Percentiles rank a stretch among this genome's conserved stretches.
These are phyloP conservation scores for Xylaria multiplex DNA, from an alignment of 2,329 filamentous ascomycete genomes.

Conservation along the genomic window DNA sequence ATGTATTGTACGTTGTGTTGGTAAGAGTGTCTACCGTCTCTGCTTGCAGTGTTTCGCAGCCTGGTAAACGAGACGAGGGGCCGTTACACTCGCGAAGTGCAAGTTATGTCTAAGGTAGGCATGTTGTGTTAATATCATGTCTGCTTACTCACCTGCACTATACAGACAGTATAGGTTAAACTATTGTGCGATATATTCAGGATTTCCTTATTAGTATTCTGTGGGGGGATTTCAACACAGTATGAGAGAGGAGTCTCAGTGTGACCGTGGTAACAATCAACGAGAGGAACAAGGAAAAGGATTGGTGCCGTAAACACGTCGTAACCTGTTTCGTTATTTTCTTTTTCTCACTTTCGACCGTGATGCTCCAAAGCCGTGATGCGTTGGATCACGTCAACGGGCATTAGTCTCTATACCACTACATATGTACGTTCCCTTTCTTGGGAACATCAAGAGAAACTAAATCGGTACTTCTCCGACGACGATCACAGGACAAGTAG, in stretches of 20 bases:
- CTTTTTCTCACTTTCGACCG: background rate
- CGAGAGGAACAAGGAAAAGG: background rate
- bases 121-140: no score
- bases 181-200: background rate
- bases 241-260: constrained; percentile 4
- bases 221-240: constrained; percentile 8
- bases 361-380: constrained; percentile 24
- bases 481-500: background rate
- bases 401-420: constrained; percentile 11
- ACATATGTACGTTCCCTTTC: background rate
- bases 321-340: constrained; percentile 3
- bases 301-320: background rate
- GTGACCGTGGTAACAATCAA: background rate
- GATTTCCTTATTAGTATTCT: background rate
- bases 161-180: background rate
- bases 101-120: background rate
- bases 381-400: constrained; percentile 24
- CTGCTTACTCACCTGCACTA: background rate
- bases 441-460: background rate
- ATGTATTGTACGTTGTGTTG: constrained; percentile 2
- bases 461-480: background rate
- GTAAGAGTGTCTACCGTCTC: background rate
- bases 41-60: background rate
- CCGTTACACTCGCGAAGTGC: background rate
- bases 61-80: constrained; percentile 2